Evolutionary conservation across 192 early-diverging fungal species (phyloP).

Genomic region (Spizellomyces sp.): DNA sequence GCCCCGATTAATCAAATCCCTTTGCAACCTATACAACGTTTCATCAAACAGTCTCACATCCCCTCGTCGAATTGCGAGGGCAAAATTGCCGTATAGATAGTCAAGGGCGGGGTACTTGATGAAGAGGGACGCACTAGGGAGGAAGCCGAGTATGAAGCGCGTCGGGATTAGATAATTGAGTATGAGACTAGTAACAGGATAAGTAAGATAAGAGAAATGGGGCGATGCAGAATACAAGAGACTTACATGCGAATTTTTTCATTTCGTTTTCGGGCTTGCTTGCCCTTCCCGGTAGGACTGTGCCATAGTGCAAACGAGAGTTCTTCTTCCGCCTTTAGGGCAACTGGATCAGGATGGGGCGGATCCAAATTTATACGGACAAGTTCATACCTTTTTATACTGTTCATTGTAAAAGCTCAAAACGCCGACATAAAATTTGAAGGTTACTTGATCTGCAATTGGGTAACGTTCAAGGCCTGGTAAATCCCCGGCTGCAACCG

Average conservation of each 20-base stretch:
- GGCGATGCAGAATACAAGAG: constrained; percentile 15
- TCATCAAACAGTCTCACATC: constrained; percentile 77
- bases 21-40: constrained; percentile 56
- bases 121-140: constrained; percentile 68
- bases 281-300: constrained; percentile 31
- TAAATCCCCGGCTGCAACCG: constrained; percentile 71
- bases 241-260: not conserved
- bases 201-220: constrained; percentile 22
- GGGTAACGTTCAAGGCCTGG: constrained; percentile 78
- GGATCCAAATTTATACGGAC: not conserved
- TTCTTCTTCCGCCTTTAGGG: constrained; percentile 54
- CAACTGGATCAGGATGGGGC: not conserved
- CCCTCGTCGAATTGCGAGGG: constrained; percentile 69
- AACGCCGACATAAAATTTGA: constrained; percentile 84
- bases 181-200: constrained; percentile 63
- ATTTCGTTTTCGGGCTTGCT: not conserved
- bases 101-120: constrained; percentile 60
- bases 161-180: constrained; percentile 82
- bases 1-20: constrained; percentile 63
- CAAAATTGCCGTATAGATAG: constrained; percentile 65
- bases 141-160: constrained; percentile 68
- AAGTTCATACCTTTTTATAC: constrained; percentile 55
- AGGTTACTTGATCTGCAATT: constrained; percentile 82
- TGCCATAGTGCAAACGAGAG: constrained; percentile 51
- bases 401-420: constrained; percentile 85